phyloP scores from a whole-genome alignment of 805 yeast species.

The Pachysolen tannophilus region DNA sequence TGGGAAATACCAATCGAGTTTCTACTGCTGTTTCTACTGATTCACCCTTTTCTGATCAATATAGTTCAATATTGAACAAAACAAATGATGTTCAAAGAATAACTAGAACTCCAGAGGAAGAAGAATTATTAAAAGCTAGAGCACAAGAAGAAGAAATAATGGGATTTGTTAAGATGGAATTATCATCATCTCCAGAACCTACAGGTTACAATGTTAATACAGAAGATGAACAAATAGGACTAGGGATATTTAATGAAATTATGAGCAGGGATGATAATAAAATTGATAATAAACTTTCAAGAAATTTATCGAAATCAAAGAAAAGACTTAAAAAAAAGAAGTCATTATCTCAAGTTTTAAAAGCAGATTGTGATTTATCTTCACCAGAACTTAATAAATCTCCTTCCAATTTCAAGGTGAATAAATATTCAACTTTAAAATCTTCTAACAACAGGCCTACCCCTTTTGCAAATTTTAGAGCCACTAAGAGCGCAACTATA shows the following conservation, averaged over 20 bases:
- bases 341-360: not conserved
- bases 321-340: not conserved
- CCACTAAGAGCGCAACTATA: too few relatives aligned
- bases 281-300: too few relatives aligned
- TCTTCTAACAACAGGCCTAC: too few relatives aligned
- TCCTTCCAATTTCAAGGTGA: too few relatives aligned
- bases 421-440: too few relatives aligned
- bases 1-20: too few relatives aligned
- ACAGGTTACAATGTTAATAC: not conserved
- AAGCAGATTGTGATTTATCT: not conserved
- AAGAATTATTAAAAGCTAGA: not conserved
- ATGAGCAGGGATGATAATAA: not conserved
- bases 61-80: too few relatives aligned
- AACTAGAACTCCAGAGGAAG: not conserved
- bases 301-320: too few relatives aligned
- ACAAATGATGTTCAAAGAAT: not conserved
- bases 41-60: too few relatives aligned
- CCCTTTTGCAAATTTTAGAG: too few relatives aligned
- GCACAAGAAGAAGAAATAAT: not conserved
- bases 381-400: not conserved
- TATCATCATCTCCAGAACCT: not conserved
- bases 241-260: not conserved
- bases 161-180: not conserved
- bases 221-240: not conserved
- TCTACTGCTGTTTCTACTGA: too few relatives aligned